Conservation (phyloP, 192 early-diverging fungal genomes). For the Coemansia sp. region DNA sequence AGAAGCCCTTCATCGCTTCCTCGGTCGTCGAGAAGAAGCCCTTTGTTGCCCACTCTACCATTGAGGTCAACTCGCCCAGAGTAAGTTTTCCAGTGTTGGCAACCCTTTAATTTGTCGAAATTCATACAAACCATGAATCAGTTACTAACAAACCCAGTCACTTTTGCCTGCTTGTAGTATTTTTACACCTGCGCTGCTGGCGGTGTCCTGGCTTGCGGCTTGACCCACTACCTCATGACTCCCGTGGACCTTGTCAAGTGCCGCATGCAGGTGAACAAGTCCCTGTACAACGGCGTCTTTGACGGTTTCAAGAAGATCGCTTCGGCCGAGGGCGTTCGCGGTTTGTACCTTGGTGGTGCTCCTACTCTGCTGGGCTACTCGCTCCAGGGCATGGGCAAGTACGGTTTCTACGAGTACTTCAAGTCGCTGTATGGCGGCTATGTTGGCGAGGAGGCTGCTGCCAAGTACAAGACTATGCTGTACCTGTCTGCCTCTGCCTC, state of each 20-base stretch:
- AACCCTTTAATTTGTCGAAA: background rate
- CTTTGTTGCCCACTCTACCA: conserved; percentile 47
- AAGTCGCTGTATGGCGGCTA: conserved; percentile 69
- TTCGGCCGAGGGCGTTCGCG: conserved; percentile 67
- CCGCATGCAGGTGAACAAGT: conserved; percentile 59
- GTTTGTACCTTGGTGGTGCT: conserved; percentile 72
- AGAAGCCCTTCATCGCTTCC: conserved; percentile 51
- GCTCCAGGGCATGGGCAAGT: conserved; percentile 83
- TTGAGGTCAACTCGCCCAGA: conserved; percentile 54
- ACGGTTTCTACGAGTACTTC: conserved; percentile 89
- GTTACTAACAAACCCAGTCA: background rate
- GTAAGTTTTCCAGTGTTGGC: conserved; percentile 21
- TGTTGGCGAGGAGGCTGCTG: conserved; percentile 68
- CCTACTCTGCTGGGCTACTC: conserved; percentile 87
- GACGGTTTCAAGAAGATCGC: conserved; percentile 58
- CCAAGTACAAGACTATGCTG: conserved; percentile 72
- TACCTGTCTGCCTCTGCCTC: conserved; percentile 74
- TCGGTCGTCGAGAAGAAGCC: conserved; percentile 49
- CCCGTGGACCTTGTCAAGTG: conserved; percentile 60
- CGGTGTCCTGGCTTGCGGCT: conserved; percentile 65
- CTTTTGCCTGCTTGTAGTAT: conserved; percentile 43
- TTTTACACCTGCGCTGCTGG: conserved; percentile 64
- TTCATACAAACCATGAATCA: background rate
- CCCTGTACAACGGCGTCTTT: conserved; percentile 54
- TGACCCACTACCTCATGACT: conserved; percentile 65